Conservation (phyloP, 1,284 basidiomycete genomes). For the Cystobasidium slooffiae region DNA sequence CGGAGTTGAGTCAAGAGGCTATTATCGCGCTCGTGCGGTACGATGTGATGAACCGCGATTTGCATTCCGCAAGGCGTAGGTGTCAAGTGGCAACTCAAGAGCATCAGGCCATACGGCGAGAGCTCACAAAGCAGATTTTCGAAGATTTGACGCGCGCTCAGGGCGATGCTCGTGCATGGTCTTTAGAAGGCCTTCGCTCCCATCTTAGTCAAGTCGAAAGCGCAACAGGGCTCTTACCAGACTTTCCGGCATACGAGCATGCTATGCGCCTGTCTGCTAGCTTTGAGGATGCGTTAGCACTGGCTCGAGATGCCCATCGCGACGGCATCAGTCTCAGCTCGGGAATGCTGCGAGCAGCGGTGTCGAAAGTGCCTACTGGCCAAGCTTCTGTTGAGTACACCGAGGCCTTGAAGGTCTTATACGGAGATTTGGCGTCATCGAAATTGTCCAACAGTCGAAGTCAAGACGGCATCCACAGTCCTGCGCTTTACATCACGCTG, state of each 20-base stretch:
- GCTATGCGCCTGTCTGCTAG: slow-evolving; percentile 45
- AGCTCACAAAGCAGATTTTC: neutral
- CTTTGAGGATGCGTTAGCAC: slow-evolving; percentile 47
- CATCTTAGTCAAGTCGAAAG: slow-evolving; percentile 46
- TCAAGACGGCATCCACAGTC: slow-evolving; percentile 19
- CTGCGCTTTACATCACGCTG: slow-evolving; percentile 9
- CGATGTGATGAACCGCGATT: neutral
- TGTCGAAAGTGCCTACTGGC: slow-evolving; percentile 8
- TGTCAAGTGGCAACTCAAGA: neutral
- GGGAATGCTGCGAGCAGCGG: slow-evolving; percentile 47
- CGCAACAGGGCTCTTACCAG: slow-evolving; percentile 40
- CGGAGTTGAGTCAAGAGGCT: neutral
- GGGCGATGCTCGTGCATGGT: too few species aligned
- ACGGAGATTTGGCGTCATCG: slow-evolving; percentile 21
- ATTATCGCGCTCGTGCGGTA: neutral
- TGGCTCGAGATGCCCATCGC: slow-evolving; percentile 45
- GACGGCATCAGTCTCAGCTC: slow-evolving; percentile 31
- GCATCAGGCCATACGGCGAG: neutral
- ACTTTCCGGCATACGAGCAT: slow-evolving; percentile 43
- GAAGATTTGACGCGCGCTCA: neutral
- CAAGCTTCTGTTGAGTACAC: neutral
- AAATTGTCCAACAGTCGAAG: slow-evolving; percentile 8
- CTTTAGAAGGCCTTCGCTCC: slow-evolving; percentile 40
- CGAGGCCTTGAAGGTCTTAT: slow-evolving; percentile 15
- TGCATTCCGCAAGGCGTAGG: neutral